phyloP scores from a whole-genome alignment of 192 early-diverging fungal species.

The Umbelopsis ramanniana region DNA sequence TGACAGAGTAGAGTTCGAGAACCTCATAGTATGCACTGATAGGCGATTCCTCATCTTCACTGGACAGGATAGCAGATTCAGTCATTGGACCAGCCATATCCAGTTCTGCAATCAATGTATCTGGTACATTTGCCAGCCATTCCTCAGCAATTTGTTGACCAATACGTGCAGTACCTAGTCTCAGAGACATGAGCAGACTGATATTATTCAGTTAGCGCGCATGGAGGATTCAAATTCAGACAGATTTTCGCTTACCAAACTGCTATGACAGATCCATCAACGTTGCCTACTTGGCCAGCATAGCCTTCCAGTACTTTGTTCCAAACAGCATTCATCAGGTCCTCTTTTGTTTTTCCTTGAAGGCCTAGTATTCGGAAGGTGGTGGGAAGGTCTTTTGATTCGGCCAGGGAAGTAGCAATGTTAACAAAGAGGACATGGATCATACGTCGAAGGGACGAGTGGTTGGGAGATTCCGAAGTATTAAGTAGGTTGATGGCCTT shows the following conservation, averaged over 20 bases:
- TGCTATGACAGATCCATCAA: constrained; percentile 25
- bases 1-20: constrained; percentile 32
- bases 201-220: neutral
- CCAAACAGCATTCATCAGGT: constrained; percentile 7
- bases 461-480: neutral
- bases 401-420: constrained; percentile 17
- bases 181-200: constrained; percentile 31
- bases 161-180: constrained; percentile 16
- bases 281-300: neutral
- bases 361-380: neutral
- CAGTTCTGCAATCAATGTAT: constrained; percentile 24
- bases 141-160: constrained; percentile 40
- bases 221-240: neutral
- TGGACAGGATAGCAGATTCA: constrained; percentile 13
- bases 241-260: constrained; percentile 26
- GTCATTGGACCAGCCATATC: constrained; percentile 15
- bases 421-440: constrained; percentile 36
- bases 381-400: neutral
- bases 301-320: constrained; percentile 16
- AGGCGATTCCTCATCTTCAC: constrained; percentile 17
- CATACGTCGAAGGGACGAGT: neutral
- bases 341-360: neutral
- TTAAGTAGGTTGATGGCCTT: constrained; percentile 26
- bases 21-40: constrained; percentile 26
- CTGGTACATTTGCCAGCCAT: constrained; percentile 39